Evolutionary conservation across 139 green algal genomes (phyloP).

Genomic region (Zygnema circumcarinatum): DNA sequence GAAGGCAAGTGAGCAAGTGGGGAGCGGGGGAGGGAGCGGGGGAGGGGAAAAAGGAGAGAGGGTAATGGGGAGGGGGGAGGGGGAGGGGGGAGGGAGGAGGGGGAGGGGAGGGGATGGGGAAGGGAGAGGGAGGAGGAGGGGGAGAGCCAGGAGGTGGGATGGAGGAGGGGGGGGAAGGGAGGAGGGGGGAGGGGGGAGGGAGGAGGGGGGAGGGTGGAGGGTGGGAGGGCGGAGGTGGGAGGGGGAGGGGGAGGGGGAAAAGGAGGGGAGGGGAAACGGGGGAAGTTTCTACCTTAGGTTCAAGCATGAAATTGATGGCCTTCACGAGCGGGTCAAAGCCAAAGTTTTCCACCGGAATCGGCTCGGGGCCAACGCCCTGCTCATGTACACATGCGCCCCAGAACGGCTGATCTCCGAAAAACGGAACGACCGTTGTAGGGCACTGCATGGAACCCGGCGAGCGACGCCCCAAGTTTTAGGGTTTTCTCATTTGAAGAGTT

Average conservation of each 20-base stretch:
- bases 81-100: neutral
- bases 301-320: conserved; percentile 44
- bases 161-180: no score
- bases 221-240: neutral
- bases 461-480: neutral
- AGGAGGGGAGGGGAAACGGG: neutral
- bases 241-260: neutral
- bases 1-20: no score
- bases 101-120: neutral
- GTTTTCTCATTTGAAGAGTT: neutral
- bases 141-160: no score
- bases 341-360: conserved; percentile 70
- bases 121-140: neutral
- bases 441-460: conserved; percentile 34
- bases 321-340: conserved; percentile 36
- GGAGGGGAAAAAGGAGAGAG: neutral
- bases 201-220: neutral
- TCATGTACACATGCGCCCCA: conserved; percentile 66
- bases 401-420: conserved; percentile 80
- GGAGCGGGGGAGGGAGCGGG: neutral
- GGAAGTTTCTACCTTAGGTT: conserved; percentile 5
- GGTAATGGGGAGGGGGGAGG: neutral
- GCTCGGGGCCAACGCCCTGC: conserved; percentile 68
- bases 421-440: conserved; percentile 70
- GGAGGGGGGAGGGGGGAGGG: neutral